Conservation (phyloP, 257 asterid species). For the Rauvolfia tetraphylla region DNA sequence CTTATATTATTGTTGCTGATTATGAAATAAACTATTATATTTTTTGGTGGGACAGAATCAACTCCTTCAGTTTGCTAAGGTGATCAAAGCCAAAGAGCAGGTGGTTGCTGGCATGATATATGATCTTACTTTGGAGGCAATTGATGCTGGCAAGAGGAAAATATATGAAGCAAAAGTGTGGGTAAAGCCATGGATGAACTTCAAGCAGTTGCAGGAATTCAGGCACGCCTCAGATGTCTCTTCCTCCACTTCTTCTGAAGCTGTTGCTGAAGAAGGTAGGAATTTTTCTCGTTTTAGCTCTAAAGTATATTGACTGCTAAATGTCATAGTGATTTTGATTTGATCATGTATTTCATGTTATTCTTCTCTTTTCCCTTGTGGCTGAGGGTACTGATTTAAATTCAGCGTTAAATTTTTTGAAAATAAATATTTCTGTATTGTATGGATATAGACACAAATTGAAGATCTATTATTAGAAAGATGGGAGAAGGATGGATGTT, state of each 20-base stretch:
- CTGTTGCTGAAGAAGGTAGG: slow-evolving; percentile 29
- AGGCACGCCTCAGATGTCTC: slow-evolving; percentile 23
- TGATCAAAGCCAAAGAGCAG: slow-evolving; percentile 69
- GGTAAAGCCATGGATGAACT: slow-evolving; percentile 68
- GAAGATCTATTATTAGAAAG: not conserved
- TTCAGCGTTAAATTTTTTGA: not conserved
- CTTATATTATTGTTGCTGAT: no score
- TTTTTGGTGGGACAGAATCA: slow-evolving; percentile 39
- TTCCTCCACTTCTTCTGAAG: slow-evolving; percentile 13
- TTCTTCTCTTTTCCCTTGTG: not conserved
- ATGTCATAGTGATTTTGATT: not conserved
- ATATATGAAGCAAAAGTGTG: slow-evolving; percentile 50
- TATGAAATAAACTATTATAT: no score
- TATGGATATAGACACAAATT: not conserved
- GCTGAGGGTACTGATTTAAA: not conserved
- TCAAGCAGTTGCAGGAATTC: slow-evolving; percentile 50
- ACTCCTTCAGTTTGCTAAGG: slow-evolving; percentile 68
- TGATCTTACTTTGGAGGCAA: slow-evolving; percentile 45
- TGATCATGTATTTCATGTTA: not conserved
- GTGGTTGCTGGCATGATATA: slow-evolving; percentile 70
- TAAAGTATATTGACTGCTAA: not conserved
- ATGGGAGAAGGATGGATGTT: no score
- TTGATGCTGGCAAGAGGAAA: slow-evolving; percentile 41
- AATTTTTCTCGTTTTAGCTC: not conserved
- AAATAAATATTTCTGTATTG: not conserved